phyloP scores from a whole-genome alignment of 2,329 filamentous ascomycete genomes.

The Phaeosphaeriaceae sp. region DNA sequence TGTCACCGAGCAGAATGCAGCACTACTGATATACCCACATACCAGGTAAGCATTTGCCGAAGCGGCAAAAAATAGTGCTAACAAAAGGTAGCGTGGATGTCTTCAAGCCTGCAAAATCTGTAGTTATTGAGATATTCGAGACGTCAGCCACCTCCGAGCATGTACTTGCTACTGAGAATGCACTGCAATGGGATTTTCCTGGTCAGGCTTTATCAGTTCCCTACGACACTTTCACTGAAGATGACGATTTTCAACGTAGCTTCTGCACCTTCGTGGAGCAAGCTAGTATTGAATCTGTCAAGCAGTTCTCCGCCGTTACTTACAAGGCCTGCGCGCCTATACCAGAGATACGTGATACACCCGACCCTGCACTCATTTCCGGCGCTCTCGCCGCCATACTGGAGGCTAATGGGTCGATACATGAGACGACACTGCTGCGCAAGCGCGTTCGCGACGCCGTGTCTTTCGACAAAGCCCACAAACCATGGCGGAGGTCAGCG shows the following conservation, averaged over 20 bases:
- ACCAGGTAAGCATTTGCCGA: too few relatives aligned
- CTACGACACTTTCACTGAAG: slow-evolving; percentile 39
- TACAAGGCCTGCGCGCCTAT: slow-evolving; percentile 59
- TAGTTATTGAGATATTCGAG: slow-evolving; percentile 69
- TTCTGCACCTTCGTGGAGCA: slow-evolving; percentile 64
- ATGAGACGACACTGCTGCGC: slow-evolving; percentile 49
- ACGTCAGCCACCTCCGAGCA: slow-evolving; percentile 61
- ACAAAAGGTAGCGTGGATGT: slow-evolving; percentile 8
- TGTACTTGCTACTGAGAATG: slow-evolving; percentile 59
- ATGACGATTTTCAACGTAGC: slow-evolving; percentile 55
- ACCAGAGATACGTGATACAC: slow-evolving; percentile 65
- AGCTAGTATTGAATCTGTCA: slow-evolving; percentile 61
- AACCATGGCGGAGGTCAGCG: slow-evolving; percentile 69
- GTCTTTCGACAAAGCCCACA: slow-evolving; percentile 53
- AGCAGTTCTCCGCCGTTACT: slow-evolving; percentile 59
- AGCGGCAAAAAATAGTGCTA: too few relatives aligned
- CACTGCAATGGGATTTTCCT: slow-evolving; percentile 68
- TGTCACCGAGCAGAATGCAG: slow-evolving; percentile 59
- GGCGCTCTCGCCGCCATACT: slow-evolving; percentile 68
- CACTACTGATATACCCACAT: slow-evolving; percentile 52
- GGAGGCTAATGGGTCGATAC: slow-evolving; percentile 58
- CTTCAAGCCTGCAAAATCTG: slow-evolving; percentile 24
- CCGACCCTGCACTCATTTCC: slow-evolving; percentile 64
- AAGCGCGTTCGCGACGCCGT: slow-evolving; percentile 72
- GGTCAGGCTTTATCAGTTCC: slow-evolving; percentile 60